Evolutionary conservation across 768 basidiomycete species (phyloP), one percentile per base, ranked within the genome.

Genomic region (Amanita exitialis): DNA sequence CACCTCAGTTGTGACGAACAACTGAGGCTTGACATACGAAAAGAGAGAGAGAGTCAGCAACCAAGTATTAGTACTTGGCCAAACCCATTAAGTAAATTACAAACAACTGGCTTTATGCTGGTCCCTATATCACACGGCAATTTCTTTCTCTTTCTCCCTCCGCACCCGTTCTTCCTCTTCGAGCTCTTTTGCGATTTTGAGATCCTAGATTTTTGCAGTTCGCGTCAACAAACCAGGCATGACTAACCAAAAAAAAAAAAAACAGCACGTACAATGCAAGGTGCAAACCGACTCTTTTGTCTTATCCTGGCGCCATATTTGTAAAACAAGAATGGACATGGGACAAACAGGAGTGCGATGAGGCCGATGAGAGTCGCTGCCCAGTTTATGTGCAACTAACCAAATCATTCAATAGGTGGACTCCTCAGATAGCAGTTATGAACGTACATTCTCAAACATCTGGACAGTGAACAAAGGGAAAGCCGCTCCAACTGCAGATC

Each of bases 291-390:
- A 57, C 80, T 83, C 52, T 68, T 67, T n/a, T 64, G 60, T 6
- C 86, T 69, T 46, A 88, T 78, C 34, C 60, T 59, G 1, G 78
- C 62, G 1, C 86, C 85, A 61, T 79, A 86, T 51, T 74, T 76
- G 65, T 80, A 83, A 69, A 88, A 86, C 27, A 84, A 57, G 67
- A 84, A 80, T 0, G 85, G 84, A 41, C 73, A 77, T 1, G 85
- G 86, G 0, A 76, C 70, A 28, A 83, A 75, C n/a, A 82, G 53
- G 3, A 84, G 64, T 0, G 71, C 71, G 18, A 86, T 58, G 48
- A 78, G 66, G 6, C 76, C 84, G 12, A 86, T 67, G n/a, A 87
- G 61, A 1, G 76, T 77, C 16, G 67, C 65, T 3, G 75, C 73
- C 73, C 74, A 77, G 54, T 75, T 73, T 16, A 76, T 66, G 15